A percentile compares a stretch with the other conserved stretches of the same genome.
Evolutionary conservation across 495 filamentous ascomycete genomes (phyloP).

Genomic region (Penicillium roqueforti): DNA sequence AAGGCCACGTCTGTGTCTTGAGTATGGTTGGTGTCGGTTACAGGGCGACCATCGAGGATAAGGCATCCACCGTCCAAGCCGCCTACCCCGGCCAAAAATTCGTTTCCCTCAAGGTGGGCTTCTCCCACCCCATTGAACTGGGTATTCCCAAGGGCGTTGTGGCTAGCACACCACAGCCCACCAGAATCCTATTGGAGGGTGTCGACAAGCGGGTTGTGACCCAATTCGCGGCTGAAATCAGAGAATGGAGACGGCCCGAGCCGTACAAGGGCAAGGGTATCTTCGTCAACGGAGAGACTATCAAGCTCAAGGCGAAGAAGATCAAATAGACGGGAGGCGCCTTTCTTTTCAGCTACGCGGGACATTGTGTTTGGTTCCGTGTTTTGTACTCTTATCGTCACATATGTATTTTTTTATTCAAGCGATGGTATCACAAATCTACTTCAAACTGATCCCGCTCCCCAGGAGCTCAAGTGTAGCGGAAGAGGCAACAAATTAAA

Average conservation of each 20-base stretch:
- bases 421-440: conserved; percentile 28
- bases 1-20: conserved; percentile 90
- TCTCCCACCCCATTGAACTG: conserved; percentile 90
- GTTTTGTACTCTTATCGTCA: conserved; percentile 37
- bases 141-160: conserved; percentile 76
- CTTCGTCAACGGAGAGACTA: conserved; percentile 94
- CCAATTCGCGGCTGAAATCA: conserved; percentile 83
- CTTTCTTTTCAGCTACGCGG: conserved; percentile 24
- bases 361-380: conserved; percentile 25
- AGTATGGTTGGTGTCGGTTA: conserved; percentile 96
- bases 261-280: conserved; percentile 99
- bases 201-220: conserved; percentile 79
- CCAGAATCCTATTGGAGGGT: conserved; percentile 85
- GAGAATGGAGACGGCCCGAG: conserved; percentile 85
- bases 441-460: conserved; percentile 19
- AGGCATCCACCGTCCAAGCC: conserved; percentile 61
- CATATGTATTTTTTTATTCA: conserved; percentile 35
- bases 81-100: conserved; percentile 80
- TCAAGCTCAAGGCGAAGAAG: conserved; percentile 98
- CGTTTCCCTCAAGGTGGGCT: conserved; percentile 90
- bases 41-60: conserved; percentile 74
- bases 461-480: conserved; percentile 10
- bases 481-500: conserved; percentile 4
- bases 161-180: conserved; percentile 89
- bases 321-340: conserved; percentile 64